Conservation (phyloP, 805 yeast species). For the Kuraishia molischiana region DNA sequence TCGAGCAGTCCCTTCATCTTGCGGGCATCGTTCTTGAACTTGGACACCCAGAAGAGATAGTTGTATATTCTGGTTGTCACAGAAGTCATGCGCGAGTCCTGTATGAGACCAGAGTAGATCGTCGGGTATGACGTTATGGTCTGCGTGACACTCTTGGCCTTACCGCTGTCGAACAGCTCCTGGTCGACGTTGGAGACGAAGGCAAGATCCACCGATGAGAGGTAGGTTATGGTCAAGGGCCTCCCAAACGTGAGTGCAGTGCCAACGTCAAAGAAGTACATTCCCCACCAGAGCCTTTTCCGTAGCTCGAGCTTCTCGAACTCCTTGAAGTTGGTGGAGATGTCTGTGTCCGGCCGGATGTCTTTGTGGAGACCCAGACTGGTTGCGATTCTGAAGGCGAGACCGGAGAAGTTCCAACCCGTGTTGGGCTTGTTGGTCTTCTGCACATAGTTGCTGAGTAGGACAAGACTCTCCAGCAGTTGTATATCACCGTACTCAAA, state of each 20-base stretch:
- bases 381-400: conserved; percentile 57
- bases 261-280: conserved; percentile 54
- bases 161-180: background rate
- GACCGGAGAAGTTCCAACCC: conserved; percentile 59
- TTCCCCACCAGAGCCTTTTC: conserved; percentile 60
- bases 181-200: conserved; percentile 2
- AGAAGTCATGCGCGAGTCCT: conserved; percentile 40
- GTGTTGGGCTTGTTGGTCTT: conserved; percentile 59
- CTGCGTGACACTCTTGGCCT: background rate
- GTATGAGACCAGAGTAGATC: conserved; percentile 46
- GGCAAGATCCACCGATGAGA: background rate
- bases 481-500: conserved; percentile 53
- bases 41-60: conserved; percentile 16
- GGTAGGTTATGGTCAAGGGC: conserved; percentile 43
- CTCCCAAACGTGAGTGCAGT: conserved; percentile 58
- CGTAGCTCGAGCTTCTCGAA: background rate
- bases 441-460: conserved; percentile 52
- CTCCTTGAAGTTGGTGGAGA: conserved; percentile 3
- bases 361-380: conserved; percentile 56
- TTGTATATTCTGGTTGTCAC: conserved; percentile 39
- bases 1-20: conserved; percentile 27
- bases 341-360: conserved; percentile 23
- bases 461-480: conserved; percentile 40
- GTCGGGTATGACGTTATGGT: conserved; percentile 29
- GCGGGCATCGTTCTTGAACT: conserved; percentile 34